Base-by-base conservation (phyloP, 306 rosid species). In the Prunus campanulata region DNA sequence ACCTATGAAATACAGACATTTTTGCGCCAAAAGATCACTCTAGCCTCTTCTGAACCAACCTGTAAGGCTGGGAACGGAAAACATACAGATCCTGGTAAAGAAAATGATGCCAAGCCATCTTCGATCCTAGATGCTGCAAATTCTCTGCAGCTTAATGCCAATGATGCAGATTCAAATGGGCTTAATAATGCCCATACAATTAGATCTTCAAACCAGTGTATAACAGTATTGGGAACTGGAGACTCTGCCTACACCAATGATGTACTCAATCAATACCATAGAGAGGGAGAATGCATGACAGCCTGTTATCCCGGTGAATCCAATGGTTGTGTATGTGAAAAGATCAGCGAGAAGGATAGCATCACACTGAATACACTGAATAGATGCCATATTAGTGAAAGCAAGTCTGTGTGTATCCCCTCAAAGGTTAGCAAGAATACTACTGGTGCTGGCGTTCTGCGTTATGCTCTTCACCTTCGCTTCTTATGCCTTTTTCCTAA, bases 1-100 rank as follows among this genome's bases (percentile, higher is more conserved):
- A 52, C 79, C 22, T 46, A 42, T 84, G 69, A 68, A 69, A 72
- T 78, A 66, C 79, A 93, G 98, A 93, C 97, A 44, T 93, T 93
- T 77, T 74, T 91, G 85, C 88, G 97, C 75, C 98, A 93, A 85
- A 93, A 91, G 88, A 85, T 86, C 80, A 89, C 85, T 87, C 80
- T 87, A 77, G 82, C 83, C 25, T 82, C 93, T 7, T 81, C 90
- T 56, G 62, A 76, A 25, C 74, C 86, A 39, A 77, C 76, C 69
- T 69, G 80, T 48, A 56, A 47, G 46, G 73, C 70, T 30, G 78
- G 44, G 22, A 89, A 77, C 62, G 85, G 82, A 81, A 61, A 82
- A 74, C 84, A 57, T 77, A 66, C 63, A 25, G 83, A 74, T 79
- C 63, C 77, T 74, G 77, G 73, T 27, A 66, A 22, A 35, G 71